Base-by-base conservation (phyloP, 768 basidiomycete genomes). In the Rhizopogon salebrosus region DNA sequence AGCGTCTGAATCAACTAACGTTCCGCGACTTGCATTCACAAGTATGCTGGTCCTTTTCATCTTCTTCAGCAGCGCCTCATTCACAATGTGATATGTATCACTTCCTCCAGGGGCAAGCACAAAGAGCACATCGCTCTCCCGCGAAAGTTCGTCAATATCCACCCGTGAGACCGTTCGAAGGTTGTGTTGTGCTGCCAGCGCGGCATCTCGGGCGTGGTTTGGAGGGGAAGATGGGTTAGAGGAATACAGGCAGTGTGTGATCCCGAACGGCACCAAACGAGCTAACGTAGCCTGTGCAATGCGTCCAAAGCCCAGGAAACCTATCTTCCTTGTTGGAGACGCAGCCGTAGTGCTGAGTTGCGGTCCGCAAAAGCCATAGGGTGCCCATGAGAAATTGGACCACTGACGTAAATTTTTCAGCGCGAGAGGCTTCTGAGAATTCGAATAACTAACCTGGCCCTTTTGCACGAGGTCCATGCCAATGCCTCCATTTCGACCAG, bases 271-370 rank as follows among this genome's bases (percentile, higher is more conserved):
- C 9, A 89, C 70, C 35, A 98, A 79, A 3, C 95, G 84, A 2
- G 78, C 68, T 38, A 95, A 79, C 0, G 87, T 89, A 20, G 87
- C 87, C 61, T 94, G 91, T 0, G 93, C 84, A 60, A 98, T 98
- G 23, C 95, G 83, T 6, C 95, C 95, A 60, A 98, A 98, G 11
- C 97, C 97, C 29, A 98, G 75, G 72, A 98, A 97, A 1, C 92
- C 94, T 2, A 85, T 82, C 1, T 85, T 95, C 39, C 85, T 82
- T 7, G 65, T 77, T 2, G 76, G 76, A 6, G 79, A 72, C 14
- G 73, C 60, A 2, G 62, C 52, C 1, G 77, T 76, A 0, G 83
- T 69, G 68, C 86, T 84, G 18, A 90, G 70, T 64, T 93, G 91
- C 1, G 83, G 88, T 0, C 95, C 95, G 58, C 90, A 92, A 59